Percentiles rank a stretch among this genome's conserved stretches.
phyloP scores from a whole-genome alignment of 306 rosid species.

The Arachis hypogaea region DNA sequence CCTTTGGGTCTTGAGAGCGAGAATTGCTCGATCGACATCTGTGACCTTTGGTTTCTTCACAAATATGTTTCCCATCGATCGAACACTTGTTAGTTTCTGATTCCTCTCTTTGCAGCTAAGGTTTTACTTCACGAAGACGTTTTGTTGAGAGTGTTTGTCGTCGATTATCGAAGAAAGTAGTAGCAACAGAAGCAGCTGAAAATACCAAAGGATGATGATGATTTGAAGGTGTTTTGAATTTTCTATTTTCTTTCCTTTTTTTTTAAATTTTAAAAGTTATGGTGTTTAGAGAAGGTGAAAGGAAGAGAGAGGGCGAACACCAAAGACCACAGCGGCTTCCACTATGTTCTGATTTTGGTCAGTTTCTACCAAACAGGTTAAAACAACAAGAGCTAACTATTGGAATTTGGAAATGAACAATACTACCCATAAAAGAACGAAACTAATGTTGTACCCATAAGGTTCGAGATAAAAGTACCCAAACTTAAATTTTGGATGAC shows the following conservation, averaged over 20 bases:
- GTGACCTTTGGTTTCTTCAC: constrained; percentile 97
- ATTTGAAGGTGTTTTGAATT: neutral
- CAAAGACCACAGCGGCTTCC: neutral
- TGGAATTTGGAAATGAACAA: too few species aligned
- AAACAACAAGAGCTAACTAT: too few species aligned
- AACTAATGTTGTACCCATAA: too few species aligned
- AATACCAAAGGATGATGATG: neutral
- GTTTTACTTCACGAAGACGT: neutral
- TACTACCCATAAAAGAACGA: too few species aligned
- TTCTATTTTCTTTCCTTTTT: too few species aligned
- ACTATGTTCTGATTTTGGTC: neutral
- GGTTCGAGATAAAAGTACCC: too few species aligned
- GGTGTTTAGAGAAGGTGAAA: neutral
- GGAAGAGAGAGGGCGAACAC: neutral
- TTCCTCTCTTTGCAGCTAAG: neutral
- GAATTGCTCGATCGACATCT: constrained; percentile 95
- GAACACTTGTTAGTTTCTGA: neutral
- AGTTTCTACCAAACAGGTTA: too few species aligned
- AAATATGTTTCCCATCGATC: constrained; percentile 82
- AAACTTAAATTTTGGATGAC: too few species aligned
- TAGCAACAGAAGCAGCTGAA: neutral
- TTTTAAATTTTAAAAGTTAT: neutral
- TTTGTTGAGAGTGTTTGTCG: neutral
- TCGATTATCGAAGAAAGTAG: constrained; percentile 1
- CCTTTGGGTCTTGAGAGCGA: constrained; percentile 91